Conservation (phyloP, 2,329 filamentous ascomycete species). For the Colletotrichum liriopes region DNA sequence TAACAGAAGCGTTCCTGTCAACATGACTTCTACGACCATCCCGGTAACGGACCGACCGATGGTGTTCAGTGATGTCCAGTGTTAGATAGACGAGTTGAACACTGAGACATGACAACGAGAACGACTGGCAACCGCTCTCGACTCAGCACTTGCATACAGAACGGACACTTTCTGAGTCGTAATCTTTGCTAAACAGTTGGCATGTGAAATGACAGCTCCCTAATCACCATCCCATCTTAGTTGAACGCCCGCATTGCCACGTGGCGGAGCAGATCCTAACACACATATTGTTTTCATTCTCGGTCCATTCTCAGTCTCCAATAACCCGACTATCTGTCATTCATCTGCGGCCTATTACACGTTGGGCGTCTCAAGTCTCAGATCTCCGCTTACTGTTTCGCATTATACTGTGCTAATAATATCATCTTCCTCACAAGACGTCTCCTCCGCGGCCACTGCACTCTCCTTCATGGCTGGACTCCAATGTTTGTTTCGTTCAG, state of each 20-base stretch:
- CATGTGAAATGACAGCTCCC: constrained; percentile 20
- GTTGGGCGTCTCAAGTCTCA: constrained; percentile 2
- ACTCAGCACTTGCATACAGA: not conserved
- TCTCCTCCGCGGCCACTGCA: not conserved
- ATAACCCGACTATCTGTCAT: not conserved
- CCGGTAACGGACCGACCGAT: not conserved
- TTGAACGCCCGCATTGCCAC: constrained; percentile 15
- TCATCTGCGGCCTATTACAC: not conserved
- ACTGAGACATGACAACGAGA: too few relatives aligned
- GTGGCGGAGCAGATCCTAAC: constrained; percentile 11
- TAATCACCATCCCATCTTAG: constrained; percentile 18
- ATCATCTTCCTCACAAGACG: not conserved
- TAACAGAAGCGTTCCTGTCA: not conserved
- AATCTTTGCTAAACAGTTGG: not conserved
- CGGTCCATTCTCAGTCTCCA: not conserved
- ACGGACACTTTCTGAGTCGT: not conserved
- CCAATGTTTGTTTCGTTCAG: not conserved
- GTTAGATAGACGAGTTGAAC: not conserved
- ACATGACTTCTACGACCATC: not conserved
- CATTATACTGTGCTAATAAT: not conserved
- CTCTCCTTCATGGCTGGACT: not conserved
- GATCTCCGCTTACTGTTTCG: constrained; percentile 9
- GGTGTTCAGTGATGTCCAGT: not conserved
- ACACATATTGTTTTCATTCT: constrained; percentile 9
- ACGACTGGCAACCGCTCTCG: not conserved